Evolutionary conservation across 768 basidiomycete species (phyloP).

Genomic region (Pleurotus tuber-regium): DNA sequence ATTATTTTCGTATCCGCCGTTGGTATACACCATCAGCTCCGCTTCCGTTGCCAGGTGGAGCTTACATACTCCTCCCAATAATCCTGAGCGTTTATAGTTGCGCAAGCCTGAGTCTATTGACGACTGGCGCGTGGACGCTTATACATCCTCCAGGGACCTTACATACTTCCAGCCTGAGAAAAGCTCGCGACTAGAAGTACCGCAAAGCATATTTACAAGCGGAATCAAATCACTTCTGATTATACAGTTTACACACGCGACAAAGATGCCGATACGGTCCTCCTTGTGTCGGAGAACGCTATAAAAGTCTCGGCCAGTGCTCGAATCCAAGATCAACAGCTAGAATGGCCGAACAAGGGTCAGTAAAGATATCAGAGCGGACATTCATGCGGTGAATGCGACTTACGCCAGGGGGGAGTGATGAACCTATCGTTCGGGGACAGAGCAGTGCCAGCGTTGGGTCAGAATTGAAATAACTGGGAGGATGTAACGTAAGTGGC

Average conservation of each 20-base stretch:
- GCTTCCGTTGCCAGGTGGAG: too few species aligned
- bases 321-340: conserved; percentile 70
- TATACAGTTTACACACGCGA: background rate
- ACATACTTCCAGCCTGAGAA: conserved; percentile 4
- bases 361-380: conserved; percentile 1
- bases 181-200: conserved; percentile 2
- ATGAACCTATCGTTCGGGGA: conserved; percentile 40
- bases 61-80: too few species aligned
- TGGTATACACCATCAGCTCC: too few species aligned
- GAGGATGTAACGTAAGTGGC: background rate
- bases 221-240: conserved; percentile 9
- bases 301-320: conserved; percentile 44
- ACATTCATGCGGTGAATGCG: conserved; percentile 9
- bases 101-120: too few species aligned
- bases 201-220: conserved; percentile 4
- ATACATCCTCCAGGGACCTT: conserved; percentile 7
- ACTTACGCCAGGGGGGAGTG: conserved; percentile 70
- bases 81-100: too few species aligned
- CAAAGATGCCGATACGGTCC: background rate
- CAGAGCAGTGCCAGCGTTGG: conserved; percentile 4
- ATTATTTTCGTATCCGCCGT: too few species aligned
- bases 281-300: conserved; percentile 6
- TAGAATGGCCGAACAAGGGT: conserved; percentile 24
- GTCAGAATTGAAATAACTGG: conserved; percentile 2
- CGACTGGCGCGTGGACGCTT: background rate